Base-by-base conservation (phyloP, 129 eudicot species). In the Solidago caesia region DNA sequence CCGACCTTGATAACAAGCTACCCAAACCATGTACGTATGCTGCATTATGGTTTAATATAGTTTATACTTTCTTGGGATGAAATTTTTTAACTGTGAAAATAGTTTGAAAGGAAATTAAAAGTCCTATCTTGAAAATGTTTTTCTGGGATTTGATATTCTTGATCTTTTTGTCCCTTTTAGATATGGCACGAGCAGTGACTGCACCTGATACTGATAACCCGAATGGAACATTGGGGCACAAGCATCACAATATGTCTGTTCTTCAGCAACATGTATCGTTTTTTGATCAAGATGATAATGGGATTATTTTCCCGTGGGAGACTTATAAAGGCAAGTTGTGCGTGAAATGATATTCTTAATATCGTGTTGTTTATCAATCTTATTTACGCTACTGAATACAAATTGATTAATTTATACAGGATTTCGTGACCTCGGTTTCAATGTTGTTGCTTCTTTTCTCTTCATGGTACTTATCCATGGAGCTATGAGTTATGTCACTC, bases 291-390 rank as follows among this genome's bases (percentile, higher is more conserved):
- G 86, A 86, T 61, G 73, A 77, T 15, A 79, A 84, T 47, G 91
- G 91, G 44, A 86, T 86, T 15, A 73, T 86, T 12, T 84, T 83
- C 43, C 91, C 86, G 12, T 77, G 85, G 87, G 88, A 86, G 82
- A 86, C 88, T 16, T 86, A 25, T 52, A 84, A 46, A 78, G 91
- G 91, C 67, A 68, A 46, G 64, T 61, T 52, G 13, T 39, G 14
- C 2, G 13, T 33, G 27, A 12, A 3, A 4, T 5, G 1, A 33
- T 41, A 13, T 45, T 52, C 4, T 2, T 29, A 47, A 46, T 15
- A 58, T 59, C 2, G 9, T 58, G 68, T 59, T 68, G 1, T 39
- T 4, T 7, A 47, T 51, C n/a, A 53, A 49, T 75, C 29, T 15
- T 75, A 27, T 72, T 71, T 64, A 52, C 15, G 64, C 39, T 7